Base-by-base conservation (phyloP, 1,139 yeast genomes). In the Arxiozyma slooffiae region DNA sequence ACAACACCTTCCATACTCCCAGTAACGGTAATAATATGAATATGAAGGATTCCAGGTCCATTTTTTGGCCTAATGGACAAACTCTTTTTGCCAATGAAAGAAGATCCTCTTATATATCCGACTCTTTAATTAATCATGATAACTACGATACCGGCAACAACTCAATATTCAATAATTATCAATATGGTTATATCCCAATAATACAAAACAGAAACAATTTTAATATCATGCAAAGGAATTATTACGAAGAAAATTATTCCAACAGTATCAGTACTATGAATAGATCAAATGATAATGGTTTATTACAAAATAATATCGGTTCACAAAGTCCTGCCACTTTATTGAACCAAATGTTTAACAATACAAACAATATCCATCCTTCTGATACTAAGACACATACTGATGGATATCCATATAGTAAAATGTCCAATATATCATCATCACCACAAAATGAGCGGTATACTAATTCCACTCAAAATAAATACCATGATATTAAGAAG, bases 21-120 rank as follows among this genome's bases (percentile, higher is more conserved):
- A 23, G 40, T 17, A 36, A 17, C 23, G n/a, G 24, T 24, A 39
- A n/a, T 16, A 16, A 36, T 38, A 34, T 9, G 21, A 39, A 41
- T 38, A 34, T 37, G 40, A 23, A 46, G 11, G 23, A 42, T 38
- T 42, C 42, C 22, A 41, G 42, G 20, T 22, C 41, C 34, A 6
- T 46, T 26, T 22, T 24, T 17, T n/a, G 21, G 14, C 17, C 38
- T 14, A 22, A 24, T 38, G 21, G 38, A 48, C 47, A 49, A 37
- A 49, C 44, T n/a, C 6, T 22, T 8, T 38, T 41, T 34, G 43
- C 41, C 20, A 54, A 53, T 20, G 59, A 60, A 23, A 56, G 67
- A 48, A 59, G 68, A 48, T 63, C 68, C 4, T 65, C 68, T 20
- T 64, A 64, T 51, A 64, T 65, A 36, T 56, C 68, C 1, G 68